Base-by-base conservation (phyloP, 176 grass and related monocot genomes). In the Musa schizocarpa region DNA sequence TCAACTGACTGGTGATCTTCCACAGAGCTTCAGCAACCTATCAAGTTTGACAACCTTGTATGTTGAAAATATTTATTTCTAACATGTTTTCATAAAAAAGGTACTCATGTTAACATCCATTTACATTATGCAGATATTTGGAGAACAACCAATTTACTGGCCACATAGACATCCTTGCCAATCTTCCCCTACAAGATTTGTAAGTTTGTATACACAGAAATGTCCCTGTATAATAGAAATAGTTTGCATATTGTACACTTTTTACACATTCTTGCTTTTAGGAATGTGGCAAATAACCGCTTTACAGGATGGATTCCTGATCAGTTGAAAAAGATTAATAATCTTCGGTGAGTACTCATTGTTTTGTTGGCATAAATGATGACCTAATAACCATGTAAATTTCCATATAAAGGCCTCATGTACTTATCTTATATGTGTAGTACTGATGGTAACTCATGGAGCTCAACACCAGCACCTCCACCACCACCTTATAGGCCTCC, bases 271-370 rank as follows among this genome's bases (percentile, higher is more conserved):
- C 20, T 57, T 74, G 12, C 25, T 56, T 56, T 34, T 78, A 98
- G 95, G 86, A 98, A 98, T 81, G 69, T 98, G 75, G 88, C 76
- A 76, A 98, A 79, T 82, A 98, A 98, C 58, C 86, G 2, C 59
- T 98, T 98, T 80, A 98, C 88, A 74, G 95, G 95, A 57, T 98
- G 95, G 95, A 93, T 98, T 83, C 95, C 95, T 80, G 81, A 76
- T 78, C 86, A 88, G 63, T 80, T 98, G 61, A 98, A 87, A 81
- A 87, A 86, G 69, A 98, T 98, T 89, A 98, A 98, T 50, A 98
- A 75, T 81, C 76, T 98, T 80, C 82, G 88, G 95, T 98, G 79
- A 91, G 95, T 93, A 69, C 48, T 84, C 52, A 69, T 57, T 53
- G n/a, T 21, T 8, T 63, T 21, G 17, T 48, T 43, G 9, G 48